phyloP scores from a whole-genome alignment of 495 filamentous ascomycete genomes.

The Daldinia loculata region DNA sequence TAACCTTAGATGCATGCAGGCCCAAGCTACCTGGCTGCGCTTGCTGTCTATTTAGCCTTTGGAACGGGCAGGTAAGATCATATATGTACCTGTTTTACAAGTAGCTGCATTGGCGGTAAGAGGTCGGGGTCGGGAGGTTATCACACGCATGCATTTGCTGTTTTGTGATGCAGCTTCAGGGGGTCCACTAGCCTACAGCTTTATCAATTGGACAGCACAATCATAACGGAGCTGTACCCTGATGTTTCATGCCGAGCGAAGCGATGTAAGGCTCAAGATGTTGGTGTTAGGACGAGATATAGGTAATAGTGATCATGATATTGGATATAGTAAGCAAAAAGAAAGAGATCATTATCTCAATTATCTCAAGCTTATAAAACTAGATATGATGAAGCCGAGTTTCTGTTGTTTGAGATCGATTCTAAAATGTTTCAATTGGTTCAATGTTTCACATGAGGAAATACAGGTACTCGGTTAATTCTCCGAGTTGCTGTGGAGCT shows the following conservation, averaged over 20 bases:
- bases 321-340: too few relatives aligned
- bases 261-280: too few relatives aligned
- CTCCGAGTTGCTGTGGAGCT: conserved; percentile 27
- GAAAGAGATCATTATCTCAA: too few relatives aligned
- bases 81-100: background rate
- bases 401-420: conserved; percentile 15
- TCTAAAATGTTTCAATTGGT: conserved; percentile 32
- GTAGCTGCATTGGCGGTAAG: conserved; percentile 20
- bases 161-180: conserved; percentile 10
- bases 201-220: background rate
- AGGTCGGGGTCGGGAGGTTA: conserved; percentile 22
- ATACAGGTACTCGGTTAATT: conserved; percentile 7
- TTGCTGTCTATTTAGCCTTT: background rate
- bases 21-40: background rate
- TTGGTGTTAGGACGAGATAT: too few relatives aligned
- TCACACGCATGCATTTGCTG: conserved; percentile 24
- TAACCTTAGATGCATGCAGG: background rate
- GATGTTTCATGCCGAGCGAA: too few relatives aligned
- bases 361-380: too few relatives aligned
- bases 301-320: too few relatives aligned
- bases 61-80: background rate
- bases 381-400: background rate
- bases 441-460: background rate
- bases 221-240: background rate
- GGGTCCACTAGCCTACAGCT: background rate